phyloP scores from a whole-genome alignment of 2,329 filamentous ascomycete genomes.

The Pseudogymnoascus sp. region DNA sequence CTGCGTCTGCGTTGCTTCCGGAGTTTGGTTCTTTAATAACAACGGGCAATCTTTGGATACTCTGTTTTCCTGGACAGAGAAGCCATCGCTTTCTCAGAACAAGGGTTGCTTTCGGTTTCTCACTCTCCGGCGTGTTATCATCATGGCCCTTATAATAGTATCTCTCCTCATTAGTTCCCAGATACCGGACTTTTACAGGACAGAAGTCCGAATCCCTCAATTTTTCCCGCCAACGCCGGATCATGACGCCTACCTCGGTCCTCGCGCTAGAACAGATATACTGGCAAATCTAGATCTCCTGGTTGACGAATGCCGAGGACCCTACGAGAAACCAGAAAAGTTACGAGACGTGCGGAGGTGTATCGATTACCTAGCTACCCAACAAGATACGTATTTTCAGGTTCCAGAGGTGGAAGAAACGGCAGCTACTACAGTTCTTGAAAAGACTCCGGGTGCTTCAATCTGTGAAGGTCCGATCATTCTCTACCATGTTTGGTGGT shows the following conservation, averaged over 20 bases:
- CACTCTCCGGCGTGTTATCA: background rate
- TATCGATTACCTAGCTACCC: constrained; percentile 2
- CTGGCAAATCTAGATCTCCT: background rate
- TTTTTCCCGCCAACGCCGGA: background rate
- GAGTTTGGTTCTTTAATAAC: background rate
- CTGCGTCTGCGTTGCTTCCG: background rate
- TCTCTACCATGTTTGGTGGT: constrained; percentile 7
- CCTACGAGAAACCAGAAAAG: background rate
- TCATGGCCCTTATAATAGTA: background rate
- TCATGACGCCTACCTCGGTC: background rate
- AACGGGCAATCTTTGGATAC: background rate
- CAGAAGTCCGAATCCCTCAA: background rate
- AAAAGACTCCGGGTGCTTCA: background rate
- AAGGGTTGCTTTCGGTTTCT: background rate
- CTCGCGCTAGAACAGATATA: background rate
- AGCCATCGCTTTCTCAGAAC: background rate
- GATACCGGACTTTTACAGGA: background rate
- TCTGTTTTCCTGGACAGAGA: background rate
- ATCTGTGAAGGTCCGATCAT: background rate
- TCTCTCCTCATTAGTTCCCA: background rate
- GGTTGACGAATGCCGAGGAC: background rate
- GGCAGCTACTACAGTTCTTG: background rate
- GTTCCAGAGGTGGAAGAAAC: background rate
- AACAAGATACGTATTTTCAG: background rate
- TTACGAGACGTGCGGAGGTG: background rate